Evolutionary conservation across 2,329 filamentous ascomycete genomes (phyloP).

Genomic region (Aspergillus vadensis): DNA sequence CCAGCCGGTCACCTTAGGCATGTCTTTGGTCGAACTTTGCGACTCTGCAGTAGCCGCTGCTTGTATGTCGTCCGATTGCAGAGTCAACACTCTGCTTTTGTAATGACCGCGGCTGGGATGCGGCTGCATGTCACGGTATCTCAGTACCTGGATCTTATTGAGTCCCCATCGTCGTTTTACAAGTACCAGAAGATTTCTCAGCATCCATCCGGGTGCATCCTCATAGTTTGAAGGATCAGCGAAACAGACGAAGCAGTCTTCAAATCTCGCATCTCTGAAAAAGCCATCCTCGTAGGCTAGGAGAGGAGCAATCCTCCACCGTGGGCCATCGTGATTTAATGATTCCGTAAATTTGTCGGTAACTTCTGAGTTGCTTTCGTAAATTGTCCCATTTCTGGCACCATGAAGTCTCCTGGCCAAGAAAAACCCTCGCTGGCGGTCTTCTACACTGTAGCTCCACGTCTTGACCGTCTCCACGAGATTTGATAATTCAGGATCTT

Average conservation of each 20-base stretch:
- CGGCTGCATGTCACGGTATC: constrained; percentile 82
- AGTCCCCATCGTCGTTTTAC: constrained; percentile 80
- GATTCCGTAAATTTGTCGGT: background rate
- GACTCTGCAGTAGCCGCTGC: constrained; percentile 33
- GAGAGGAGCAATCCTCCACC: constrained; percentile 76
- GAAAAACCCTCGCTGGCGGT: constrained; percentile 90
- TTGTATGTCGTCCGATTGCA: constrained; percentile 46
- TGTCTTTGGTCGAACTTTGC: constrained; percentile 30
- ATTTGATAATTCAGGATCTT: constrained; percentile 69
- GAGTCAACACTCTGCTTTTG: constrained; percentile 74
- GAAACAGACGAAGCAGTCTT: constrained; percentile 82
- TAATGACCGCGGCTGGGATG: constrained; percentile 76
- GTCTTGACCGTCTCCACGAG: constrained; percentile 83
- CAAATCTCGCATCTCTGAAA: constrained; percentile 70
- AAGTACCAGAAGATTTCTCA: constrained; percentile 84
- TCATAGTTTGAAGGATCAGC: constrained; percentile 90
- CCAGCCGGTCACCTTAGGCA: constrained; percentile 96
- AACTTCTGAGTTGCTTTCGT: background rate
- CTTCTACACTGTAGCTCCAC: constrained; percentile 81
- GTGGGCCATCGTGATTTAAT: background rate
- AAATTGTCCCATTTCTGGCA: background rate
- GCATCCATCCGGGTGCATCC: constrained; percentile 85
- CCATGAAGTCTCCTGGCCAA: constrained; percentile 73
- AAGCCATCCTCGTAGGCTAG: constrained; percentile 83
- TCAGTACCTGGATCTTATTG: constrained; percentile 76